Base-by-base conservation (phyloP, 164 flowering plant genomes). In the Cinnamomum chago region DNA sequence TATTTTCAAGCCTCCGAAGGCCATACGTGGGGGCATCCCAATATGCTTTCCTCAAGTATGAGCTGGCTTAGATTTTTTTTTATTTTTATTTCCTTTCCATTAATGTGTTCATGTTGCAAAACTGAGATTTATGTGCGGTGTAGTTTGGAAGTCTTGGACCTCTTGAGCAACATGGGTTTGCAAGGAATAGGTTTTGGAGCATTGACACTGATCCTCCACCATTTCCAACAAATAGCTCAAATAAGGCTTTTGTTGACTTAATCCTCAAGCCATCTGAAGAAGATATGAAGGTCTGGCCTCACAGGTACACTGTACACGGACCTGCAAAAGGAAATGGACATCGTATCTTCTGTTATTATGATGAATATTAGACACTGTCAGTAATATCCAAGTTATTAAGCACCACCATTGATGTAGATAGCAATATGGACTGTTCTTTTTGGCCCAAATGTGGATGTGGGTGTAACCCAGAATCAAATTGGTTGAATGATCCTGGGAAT, bases 1-100 rank as follows among this genome's bases (percentile, higher is more conserved):
- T 65, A 80, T 79, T 77, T 95, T 88, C 77, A 93, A 90, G 86
- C 93, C 97, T 77, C 97, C 93, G 55, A 95, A 95, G 83, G 81
- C 98, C 68, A 93, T 95, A 74, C 96, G 96, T 62, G 99, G 99
- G 60, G 98, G 99, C 51, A 95, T 95, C 76, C 99, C 99, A 30
- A 87, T 95, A 71, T 95, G 98, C 87, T 95, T 95, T 78, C 98
- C 99, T 70, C 99, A 95, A 75, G 99, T 92, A 82, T 80, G 88
- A 40, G 47, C 47, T 40, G 47, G 47, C 47, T 40, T 40, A 40
- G 47, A 40, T 40, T 40, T 40, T 7, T 7, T 7, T 40, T 40
- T 0, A 7, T 40, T 5, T 35, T 35, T 6, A 40, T 40, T 40
- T 40, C 47, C 47, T 40, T 40, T 40, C 47, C 47, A 5, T 40